Evolutionary conservation across 176 grass and related monocot genomes (phyloP).

Genomic region (Triticum turgidum): DNA sequence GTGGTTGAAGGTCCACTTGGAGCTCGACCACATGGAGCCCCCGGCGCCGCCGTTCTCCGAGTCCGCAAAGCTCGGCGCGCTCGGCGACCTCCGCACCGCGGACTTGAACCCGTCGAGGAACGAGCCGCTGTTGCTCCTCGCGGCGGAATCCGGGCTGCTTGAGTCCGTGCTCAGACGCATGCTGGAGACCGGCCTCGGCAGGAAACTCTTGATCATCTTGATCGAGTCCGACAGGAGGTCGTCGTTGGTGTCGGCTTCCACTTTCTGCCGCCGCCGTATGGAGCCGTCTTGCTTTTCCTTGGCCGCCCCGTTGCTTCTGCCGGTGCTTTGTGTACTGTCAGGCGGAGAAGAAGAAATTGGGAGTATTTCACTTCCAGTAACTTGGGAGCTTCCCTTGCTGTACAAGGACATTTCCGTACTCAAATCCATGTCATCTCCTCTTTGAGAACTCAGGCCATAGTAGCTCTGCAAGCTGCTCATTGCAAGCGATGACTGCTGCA

Average conservation of each 20-base stretch:
- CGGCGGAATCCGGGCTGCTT: slow-evolving; percentile 1
- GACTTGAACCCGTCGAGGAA: slow-evolving; percentile 39
- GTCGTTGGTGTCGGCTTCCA: slow-evolving; percentile 35
- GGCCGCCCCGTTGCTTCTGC: neutral
- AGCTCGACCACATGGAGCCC: slow-evolving; percentile 41
- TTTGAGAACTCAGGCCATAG: slow-evolving; percentile 47
- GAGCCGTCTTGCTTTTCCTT: slow-evolving; percentile 49
- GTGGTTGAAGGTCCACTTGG: slow-evolving; percentile 54
- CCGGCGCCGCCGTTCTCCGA: slow-evolving; percentile 1
- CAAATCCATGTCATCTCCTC: neutral
- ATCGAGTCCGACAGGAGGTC: slow-evolving; percentile 36
- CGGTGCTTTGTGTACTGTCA: neutral
- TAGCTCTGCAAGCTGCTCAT: slow-evolving; percentile 74
- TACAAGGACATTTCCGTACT: too few relatives aligned
- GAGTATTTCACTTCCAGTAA: too few relatives aligned
- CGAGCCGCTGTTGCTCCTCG: slow-evolving; percentile 10
- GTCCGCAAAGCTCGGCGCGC: slow-evolving; percentile 47
- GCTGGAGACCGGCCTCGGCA: slow-evolving; percentile 44
- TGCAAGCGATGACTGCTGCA: slow-evolving; percentile 46
- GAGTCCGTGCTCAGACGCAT: slow-evolving; percentile 31
- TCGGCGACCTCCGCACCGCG: slow-evolving; percentile 60
- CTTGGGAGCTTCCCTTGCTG: too few relatives aligned
- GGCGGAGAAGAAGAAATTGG: neutral
- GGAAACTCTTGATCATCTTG: slow-evolving; percentile 41
- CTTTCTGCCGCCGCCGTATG: slow-evolving; percentile 51